Conservation (phyloP, 2,329 filamentous ascomycete genomes). For the Alternaria angustiovoidea region DNA sequence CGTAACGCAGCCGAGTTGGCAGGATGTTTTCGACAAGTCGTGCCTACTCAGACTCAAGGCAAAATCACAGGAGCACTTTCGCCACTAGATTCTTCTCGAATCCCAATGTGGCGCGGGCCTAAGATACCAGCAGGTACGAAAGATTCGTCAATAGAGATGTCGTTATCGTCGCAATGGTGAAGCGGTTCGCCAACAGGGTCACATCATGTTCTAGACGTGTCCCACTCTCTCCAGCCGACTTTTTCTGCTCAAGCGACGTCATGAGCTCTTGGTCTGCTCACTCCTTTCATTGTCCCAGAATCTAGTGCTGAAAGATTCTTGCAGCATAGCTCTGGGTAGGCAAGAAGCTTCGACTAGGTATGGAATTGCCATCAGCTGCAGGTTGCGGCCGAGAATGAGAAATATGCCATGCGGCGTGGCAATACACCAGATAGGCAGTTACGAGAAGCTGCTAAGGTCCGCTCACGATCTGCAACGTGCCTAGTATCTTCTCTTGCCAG, state of each 20-base stretch:
- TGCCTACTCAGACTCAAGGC: neutral
- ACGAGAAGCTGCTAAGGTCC: neutral
- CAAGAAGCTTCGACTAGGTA: neutral
- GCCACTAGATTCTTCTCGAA: neutral
- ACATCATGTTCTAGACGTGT: neutral
- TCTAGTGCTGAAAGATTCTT: neutral
- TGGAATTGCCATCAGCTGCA: neutral
- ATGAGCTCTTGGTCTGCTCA: neutral
- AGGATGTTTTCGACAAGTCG: neutral
- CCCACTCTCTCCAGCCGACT: neutral
- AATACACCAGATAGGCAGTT: neutral
- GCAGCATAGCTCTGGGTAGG: neutral
- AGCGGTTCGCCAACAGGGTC: neutral
- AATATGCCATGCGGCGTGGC: neutral
- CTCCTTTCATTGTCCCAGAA: neutral
- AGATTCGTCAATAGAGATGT: neutral
- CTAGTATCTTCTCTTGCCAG: neutral
- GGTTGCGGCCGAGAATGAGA: neutral
- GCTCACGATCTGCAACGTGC: neutral
- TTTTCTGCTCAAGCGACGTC: neutral
- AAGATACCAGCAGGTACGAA: neutral
- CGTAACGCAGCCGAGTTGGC: neutral
- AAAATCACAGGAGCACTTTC: neutral
- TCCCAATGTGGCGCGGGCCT: neutral
- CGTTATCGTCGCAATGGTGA: neutral